A percentile compares a stretch with the other conserved stretches of the same genome.
Conservation (phyloP, 495 filamentous ascomycete genomes). For the Aspergillus kassunensis region DNA sequence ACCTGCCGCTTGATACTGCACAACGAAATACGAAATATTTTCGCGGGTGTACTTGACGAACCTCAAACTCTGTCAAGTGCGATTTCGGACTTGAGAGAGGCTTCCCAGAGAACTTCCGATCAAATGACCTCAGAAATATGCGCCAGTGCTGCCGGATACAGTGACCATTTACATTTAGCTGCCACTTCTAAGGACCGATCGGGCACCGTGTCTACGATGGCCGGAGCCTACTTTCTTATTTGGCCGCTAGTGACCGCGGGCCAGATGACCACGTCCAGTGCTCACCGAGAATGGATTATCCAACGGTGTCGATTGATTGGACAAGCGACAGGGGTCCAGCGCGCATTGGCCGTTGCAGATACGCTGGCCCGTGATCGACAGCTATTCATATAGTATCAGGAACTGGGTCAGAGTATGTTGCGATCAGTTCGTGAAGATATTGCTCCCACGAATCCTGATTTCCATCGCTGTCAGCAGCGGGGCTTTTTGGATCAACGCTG, state of each 20-base stretch:
- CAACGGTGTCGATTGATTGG: background rate
- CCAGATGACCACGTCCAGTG: background rate
- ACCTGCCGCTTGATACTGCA: conserved; percentile 4
- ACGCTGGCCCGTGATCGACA: background rate
- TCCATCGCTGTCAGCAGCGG: background rate
- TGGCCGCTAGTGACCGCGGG: conserved; percentile 3
- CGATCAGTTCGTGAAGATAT: background rate
- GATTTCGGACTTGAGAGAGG: background rate
- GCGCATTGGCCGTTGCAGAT: background rate
- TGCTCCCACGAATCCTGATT: background rate
- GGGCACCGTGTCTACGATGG: background rate
- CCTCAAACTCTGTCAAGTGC: background rate
- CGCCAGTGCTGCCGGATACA: background rate
- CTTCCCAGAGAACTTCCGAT: background rate
- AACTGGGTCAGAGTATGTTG: background rate
- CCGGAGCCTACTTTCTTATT: background rate
- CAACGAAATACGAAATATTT: background rate
- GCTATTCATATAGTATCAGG: background rate
- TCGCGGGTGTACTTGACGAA: background rate
- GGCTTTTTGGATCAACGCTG: background rate
- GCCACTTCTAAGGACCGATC: background rate
- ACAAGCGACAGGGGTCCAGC: background rate
- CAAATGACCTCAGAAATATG: background rate
- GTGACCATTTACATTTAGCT: background rate
- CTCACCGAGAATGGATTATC: conserved; percentile 1